Evolutionary conservation across 2,329 filamentous ascomycete species (phyloP).

Genomic region (Xenoacremonium recifei): DNA sequence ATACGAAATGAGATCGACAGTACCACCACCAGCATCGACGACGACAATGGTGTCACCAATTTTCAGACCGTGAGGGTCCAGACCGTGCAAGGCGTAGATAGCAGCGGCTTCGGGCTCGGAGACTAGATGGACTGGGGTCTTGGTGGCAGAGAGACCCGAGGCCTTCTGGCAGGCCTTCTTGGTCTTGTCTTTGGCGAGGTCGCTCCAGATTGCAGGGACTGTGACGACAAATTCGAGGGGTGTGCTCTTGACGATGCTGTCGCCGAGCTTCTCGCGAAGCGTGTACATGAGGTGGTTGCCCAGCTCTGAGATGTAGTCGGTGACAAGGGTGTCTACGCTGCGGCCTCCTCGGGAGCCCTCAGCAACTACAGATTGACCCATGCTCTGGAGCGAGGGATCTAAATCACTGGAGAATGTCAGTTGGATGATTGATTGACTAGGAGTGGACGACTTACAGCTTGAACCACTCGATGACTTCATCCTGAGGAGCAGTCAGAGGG

Average conservation of each 20-base stretch:
- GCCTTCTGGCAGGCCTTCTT: constrained; percentile 40
- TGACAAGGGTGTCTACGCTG: constrained; percentile 40
- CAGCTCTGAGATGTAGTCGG: constrained; percentile 46
- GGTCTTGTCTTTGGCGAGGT: constrained; percentile 49
- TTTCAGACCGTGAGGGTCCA: constrained; percentile 38
- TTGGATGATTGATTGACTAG: background rate
- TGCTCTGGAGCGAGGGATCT: constrained; percentile 34
- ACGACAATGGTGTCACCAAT: constrained; percentile 47
- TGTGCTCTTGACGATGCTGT: constrained; percentile 38
- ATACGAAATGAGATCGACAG: constrained; percentile 51
- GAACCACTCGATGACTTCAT: constrained; percentile 45
- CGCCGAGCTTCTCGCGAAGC: constrained; percentile 41
- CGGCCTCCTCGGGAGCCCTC: constrained; percentile 28
- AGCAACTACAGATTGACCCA: constrained; percentile 27
- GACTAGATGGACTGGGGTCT: constrained; percentile 38
- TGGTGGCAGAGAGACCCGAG: constrained; percentile 26
- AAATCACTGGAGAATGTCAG: constrained; percentile 29
- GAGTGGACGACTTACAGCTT: constrained; percentile 41
- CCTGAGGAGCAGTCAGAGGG: constrained; percentile 34
- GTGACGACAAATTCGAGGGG: constrained; percentile 51
- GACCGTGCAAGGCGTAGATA: constrained; percentile 42
- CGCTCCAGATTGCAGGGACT: constrained; percentile 56
- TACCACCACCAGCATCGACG: constrained; percentile 52
- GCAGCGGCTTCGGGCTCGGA: constrained; percentile 52
- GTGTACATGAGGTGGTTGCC: constrained; percentile 43